These are phyloP conservation scores for Komagataella mondaviorum DNA, from an alignment of 805 yeast species.

Conservation along the genomic window DNA sequence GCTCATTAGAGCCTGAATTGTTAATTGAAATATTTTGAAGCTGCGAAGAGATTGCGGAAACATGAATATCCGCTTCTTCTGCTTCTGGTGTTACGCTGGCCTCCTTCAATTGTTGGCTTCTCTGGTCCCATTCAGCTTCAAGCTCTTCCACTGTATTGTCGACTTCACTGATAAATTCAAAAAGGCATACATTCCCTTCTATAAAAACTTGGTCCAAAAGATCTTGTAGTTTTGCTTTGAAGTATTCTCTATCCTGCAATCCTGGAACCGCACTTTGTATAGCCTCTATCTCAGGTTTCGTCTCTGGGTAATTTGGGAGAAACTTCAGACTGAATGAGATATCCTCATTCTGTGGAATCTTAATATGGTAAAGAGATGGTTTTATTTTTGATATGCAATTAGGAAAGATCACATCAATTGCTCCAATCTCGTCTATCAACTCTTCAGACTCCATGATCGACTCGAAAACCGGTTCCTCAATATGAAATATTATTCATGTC, in stretches of 20 bases:
- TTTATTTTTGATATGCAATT: constrained; percentile 27
- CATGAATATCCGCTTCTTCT: not conserved
- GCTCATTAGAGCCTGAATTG: constrained; percentile 1
- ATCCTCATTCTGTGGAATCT: constrained; percentile 49
- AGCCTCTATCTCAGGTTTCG: constrained; percentile 49
- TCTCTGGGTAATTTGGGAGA: constrained; percentile 57
- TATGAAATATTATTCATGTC: not conserved
- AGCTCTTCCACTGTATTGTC: constrained; percentile 32
- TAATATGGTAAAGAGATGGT: constrained; percentile 29
- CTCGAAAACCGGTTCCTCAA: not conserved
- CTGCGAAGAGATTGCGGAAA: not conserved
- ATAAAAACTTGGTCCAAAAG: constrained; percentile 38
- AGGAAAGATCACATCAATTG: constrained; percentile 83
- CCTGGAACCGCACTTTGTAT: constrained; percentile 22
- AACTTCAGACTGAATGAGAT: constrained; percentile 56
- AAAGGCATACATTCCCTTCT: constrained; percentile 61
- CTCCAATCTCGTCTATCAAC: constrained; percentile 59
- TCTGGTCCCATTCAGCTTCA: not conserved
- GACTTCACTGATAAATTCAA: constrained; percentile 61
- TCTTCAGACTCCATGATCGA: constrained; percentile 25
- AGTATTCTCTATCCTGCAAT: constrained; percentile 12
- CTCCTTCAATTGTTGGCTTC: not conserved
- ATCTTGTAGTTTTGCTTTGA: constrained; percentile 32
- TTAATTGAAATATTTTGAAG: not conserved
- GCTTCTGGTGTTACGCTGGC: constrained; percentile 1